Base-by-base conservation (phyloP, 2,329 filamentous ascomycete genomes). In the Penicillium sp. region DNA sequence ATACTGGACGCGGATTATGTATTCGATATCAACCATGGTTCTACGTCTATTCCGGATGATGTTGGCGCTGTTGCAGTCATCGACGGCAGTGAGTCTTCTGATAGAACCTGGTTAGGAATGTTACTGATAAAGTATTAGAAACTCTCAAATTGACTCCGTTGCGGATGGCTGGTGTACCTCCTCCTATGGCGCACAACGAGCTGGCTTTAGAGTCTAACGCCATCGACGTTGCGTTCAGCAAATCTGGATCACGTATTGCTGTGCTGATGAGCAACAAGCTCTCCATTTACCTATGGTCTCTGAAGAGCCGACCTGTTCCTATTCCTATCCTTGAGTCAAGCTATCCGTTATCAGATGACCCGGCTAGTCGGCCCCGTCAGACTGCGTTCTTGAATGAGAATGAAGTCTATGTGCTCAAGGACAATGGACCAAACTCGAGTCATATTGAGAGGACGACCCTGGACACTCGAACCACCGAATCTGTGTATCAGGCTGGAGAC, bases 121-220 rank as follows among this genome's bases (percentile, higher is more conserved):
- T 31, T 35, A 41, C 64, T 71, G 56, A 70, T 13, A 3, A 54
- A 78, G 48, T 45, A 57, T 15, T 60, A 83, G 80, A 74, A 62
- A 84, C 71, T 3, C 75, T 97, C 58, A 96, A 95, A 71, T 75
- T 97, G 46, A 97, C 94, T 0, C 91, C 94, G 0, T 83, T 99
- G 63, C 84, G 90, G 61, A 83, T 88, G 50, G 89, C 91, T 13
- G 96, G 94, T 67, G 82, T 97, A 3, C 94, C 94, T 25, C 94
- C 94, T 29, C 94, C 94, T 0, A 97, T 97, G 92, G 86, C 91
- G 17, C 82, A 93, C 61, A 89, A 89, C 64, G 90, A 95, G 57
- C 68, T 97, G 19, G 68, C 78, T 13, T 75, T 89, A 29, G 78
- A 84, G 15, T 82, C 82, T 0, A 86, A 88, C 53, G 82, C 86